Conservation (phyloP, 1,139 yeast genomes). For the Yamadazyma mexicana region DNA sequence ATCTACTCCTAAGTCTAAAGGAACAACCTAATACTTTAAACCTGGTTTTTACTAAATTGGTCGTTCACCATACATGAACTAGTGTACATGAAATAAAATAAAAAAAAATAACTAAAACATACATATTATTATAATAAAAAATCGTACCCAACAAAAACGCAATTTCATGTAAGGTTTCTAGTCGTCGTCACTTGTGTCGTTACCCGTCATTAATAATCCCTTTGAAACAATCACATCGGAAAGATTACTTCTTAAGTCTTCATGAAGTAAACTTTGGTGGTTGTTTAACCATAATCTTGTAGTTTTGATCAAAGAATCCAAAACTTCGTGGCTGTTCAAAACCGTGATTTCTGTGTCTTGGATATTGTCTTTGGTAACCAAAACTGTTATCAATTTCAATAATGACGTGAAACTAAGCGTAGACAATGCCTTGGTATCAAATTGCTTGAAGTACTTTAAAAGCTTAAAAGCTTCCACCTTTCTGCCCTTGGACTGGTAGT, state of each 20-base stretch:
- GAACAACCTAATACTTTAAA: no score
- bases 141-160: no score
- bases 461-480: constrained; percentile 21
- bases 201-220: constrained; percentile 36
- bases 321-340: constrained; percentile 21
- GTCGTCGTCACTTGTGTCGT: constrained; percentile 10
- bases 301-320: constrained; percentile 31
- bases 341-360: constrained; percentile 7
- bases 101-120: no score
- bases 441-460: constrained; percentile 25
- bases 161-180: background rate
- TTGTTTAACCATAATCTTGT: constrained; percentile 36
- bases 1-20: no score
- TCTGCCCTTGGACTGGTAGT: constrained; percentile 23
- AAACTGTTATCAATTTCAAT: constrained; percentile 24
- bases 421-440: constrained; percentile 18
- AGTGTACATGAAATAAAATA: no score
- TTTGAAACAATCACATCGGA: constrained; percentile 33
- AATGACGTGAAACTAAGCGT: constrained; percentile 36
- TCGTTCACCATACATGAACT: no score
- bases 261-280: constrained; percentile 21
- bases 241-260: constrained; percentile 27
- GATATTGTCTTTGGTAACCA: constrained; percentile 20
- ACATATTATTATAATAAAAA: no score
- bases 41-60: no score